These are phyloP conservation scores for Tricholoma terreum DNA, from an alignment of 768 basidiomycete genomes.

Conservation along the genomic window DNA sequence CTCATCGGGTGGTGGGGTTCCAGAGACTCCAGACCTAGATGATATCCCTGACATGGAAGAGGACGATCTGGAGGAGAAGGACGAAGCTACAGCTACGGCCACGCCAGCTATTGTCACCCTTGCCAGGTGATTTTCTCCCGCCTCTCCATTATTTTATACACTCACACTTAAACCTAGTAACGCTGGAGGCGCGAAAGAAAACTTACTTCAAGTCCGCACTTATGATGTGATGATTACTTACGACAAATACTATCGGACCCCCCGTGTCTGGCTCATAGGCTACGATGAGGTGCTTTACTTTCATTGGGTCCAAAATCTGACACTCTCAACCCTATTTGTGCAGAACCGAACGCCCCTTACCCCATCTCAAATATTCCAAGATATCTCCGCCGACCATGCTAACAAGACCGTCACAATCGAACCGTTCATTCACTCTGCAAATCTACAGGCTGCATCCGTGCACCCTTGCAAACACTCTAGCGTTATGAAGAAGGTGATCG, in stretches of 20 bases:
- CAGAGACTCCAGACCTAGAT: slow-evolving; percentile 87
- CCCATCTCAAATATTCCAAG: slow-evolving; percentile 92
- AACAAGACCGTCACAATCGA: slow-evolving; percentile 99
- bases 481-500: slow-evolving; percentile 99
- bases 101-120: slow-evolving; percentile 42
- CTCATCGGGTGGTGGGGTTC: slow-evolving; percentile 25
- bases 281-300: slow-evolving; percentile 81
- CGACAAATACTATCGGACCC: slow-evolving; percentile 99
- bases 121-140: slow-evolving; percentile 40
- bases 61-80: slow-evolving; percentile 83
- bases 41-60: slow-evolving; percentile 99
- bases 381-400: slow-evolving; percentile 95
- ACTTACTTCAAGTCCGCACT: slow-evolving; percentile 91
- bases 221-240: slow-evolving; percentile 99
- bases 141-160: neutral
- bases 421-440: slow-evolving; percentile 89
- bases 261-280: slow-evolving; percentile 95
- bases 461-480: slow-evolving; percentile 98
- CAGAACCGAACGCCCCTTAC: slow-evolving; percentile 88
- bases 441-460: slow-evolving; percentile 86
- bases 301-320: neutral
- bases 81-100: slow-evolving; percentile 78
- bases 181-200: slow-evolving; percentile 67
- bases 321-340: slow-evolving; percentile 5
- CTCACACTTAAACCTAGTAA: slow-evolving; percentile 36